Evolutionary conservation across 2,329 filamentous ascomycete genomes (phyloP).

Genomic region (Remersonia thermophila): DNA sequence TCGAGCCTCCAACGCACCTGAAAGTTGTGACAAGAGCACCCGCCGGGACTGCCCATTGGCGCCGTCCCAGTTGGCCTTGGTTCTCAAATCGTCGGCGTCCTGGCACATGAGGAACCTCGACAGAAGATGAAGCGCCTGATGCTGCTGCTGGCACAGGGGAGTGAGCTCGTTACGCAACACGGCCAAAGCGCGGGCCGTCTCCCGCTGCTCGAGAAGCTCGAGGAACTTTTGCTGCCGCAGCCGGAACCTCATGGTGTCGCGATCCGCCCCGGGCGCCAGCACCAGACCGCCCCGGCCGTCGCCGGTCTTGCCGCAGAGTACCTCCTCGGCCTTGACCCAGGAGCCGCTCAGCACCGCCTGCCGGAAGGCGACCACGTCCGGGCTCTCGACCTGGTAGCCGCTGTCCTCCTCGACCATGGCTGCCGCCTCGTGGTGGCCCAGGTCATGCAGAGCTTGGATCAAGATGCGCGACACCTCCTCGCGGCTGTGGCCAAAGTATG

Average conservation of each 20-base stretch:
- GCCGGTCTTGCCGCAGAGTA: constrained; percentile 49
- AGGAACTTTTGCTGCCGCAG: constrained; percentile 90
- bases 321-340: constrained; percentile 74
- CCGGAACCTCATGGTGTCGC: constrained; percentile 72
- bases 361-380: constrained; percentile 75
- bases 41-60: constrained; percentile 63
- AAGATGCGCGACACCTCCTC: constrained; percentile 88
- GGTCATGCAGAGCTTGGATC: constrained; percentile 78
- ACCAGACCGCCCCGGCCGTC: constrained; percentile 49
- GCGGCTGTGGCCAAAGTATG: constrained; percentile 74
- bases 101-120: constrained; percentile 87
- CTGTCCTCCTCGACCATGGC: constrained; percentile 66
- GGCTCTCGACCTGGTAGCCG: constrained; percentile 75
- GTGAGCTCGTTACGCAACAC: constrained; percentile 84
- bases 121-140: constrained; percentile 63
- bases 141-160: constrained; percentile 64
- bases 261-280: constrained; percentile 62
- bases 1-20: constrained; percentile 52
- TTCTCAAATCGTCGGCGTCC: constrained; percentile 61
- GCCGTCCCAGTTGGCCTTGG: constrained; percentile 75
- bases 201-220: constrained; percentile 68
- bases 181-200: constrained; percentile 60
- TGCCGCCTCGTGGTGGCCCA: constrained; percentile 75
- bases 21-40: constrained; percentile 65
- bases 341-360: constrained; percentile 65